Percentiles rank a stretch among this genome's conserved stretches.
Conservation (phyloP, 345 rosid species). For the Carallia pectinifolia region DNA sequence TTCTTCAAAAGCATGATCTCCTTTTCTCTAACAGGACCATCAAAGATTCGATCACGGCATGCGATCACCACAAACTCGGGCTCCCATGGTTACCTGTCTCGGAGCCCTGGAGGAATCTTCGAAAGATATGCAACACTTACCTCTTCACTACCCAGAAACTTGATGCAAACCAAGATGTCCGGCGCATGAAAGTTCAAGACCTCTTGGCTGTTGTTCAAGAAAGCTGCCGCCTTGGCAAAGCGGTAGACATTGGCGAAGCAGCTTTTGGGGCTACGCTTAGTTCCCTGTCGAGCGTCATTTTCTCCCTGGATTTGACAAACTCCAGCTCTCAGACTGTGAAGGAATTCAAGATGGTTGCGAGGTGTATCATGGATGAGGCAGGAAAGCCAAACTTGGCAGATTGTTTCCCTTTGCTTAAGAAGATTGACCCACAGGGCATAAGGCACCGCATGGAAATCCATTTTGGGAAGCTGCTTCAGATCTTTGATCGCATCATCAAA, state of each 20-base stretch:
- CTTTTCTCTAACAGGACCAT: conserved; percentile 21
- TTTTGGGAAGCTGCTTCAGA: conserved; percentile 20
- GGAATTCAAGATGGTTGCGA: conserved; percentile 25
- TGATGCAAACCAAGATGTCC: conserved; percentile 18
- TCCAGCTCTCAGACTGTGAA: conserved; percentile 6
- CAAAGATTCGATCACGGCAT: conserved; percentile 5
- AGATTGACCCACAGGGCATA: conserved; percentile 31
- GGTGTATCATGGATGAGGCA: conserved; percentile 24
- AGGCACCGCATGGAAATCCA: conserved; percentile 17
- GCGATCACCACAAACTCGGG: conserved; percentile 1
- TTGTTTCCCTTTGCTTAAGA: conserved; percentile 30
- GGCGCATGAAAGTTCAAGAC: conserved; percentile 20
- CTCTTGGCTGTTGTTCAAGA: conserved; percentile 19
- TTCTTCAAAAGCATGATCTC: conserved; percentile 32
- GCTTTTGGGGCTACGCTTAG: conserved; percentile 28
- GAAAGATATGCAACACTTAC: conserved; percentile 29
- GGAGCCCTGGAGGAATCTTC: conserved; percentile 25
- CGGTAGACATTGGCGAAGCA: conserved; percentile 30
- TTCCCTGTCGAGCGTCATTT: conserved; percentile 22
- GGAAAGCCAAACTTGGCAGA: conserved; percentile 44
- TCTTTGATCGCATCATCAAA: conserved; percentile 29
- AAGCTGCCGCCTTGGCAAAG: conserved; percentile 9
- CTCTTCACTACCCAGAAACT: conserved; percentile 30
- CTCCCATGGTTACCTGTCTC: conserved; percentile 17
- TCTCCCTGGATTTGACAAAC: conserved; percentile 31